Evolutionary conservation across 306 rosid species (phyloP).

Genomic region (Castanopsis chinensis): DNA sequence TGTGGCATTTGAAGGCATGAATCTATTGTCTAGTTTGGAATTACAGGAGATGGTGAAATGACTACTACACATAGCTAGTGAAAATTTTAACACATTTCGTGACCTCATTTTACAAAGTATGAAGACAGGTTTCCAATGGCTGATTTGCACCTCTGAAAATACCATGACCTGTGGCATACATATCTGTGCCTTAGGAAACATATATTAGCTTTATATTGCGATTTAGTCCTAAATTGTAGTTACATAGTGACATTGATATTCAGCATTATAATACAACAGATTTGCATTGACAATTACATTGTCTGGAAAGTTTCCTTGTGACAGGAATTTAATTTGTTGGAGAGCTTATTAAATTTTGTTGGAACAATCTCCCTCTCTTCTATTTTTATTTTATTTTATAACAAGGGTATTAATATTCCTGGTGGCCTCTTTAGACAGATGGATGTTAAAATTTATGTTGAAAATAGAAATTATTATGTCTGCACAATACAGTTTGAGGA

Average conservation of each 20-base stretch:
- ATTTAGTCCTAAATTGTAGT: background rate
- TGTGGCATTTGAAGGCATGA: background rate
- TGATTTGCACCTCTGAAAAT: background rate
- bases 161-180: background rate
- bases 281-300: background rate
- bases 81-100: background rate
- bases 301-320: background rate
- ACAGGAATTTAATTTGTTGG: background rate
- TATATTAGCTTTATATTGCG: background rate
- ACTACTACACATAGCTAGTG: background rate
- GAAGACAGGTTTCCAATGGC: background rate
- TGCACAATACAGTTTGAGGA: background rate
- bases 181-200: background rate
- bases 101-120: background rate
- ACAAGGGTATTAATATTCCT: background rate
- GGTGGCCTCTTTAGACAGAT: conserved; percentile 2
- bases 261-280: background rate
- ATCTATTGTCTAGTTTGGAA: background rate
- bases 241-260: background rate
- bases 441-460: conserved; percentile 3
- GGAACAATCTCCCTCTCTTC: background rate
- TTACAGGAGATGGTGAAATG: background rate
- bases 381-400: background rate
- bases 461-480: background rate
- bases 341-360: background rate